Conservation (phyloP, 2,329 filamentous ascomycete species). For the Xylaria polymorpha region DNA sequence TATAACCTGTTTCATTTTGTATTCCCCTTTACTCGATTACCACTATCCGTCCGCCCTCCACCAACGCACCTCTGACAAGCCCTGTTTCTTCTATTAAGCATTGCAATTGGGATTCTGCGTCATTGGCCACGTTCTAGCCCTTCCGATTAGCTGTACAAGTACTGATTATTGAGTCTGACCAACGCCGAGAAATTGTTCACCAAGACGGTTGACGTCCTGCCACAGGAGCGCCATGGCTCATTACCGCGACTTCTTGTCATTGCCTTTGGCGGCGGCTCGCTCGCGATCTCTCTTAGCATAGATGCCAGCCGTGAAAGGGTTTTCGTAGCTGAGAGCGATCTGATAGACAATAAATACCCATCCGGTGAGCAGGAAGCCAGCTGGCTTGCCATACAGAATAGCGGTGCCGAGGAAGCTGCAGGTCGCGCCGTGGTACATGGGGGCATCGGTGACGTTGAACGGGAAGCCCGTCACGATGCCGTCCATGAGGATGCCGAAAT, state of each 20-base stretch:
- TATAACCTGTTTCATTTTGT: background rate
- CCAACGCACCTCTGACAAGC: background rate
- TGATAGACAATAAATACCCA: slow-evolving; percentile 83
- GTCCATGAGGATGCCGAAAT: slow-evolving; percentile 99
- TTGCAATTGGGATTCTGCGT: background rate
- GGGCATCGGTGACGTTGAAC: slow-evolving; percentile 89
- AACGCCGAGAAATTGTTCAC: background rate
- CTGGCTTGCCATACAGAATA: slow-evolving; percentile 86
- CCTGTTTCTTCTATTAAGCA: slow-evolving; percentile 3
- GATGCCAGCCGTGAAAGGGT: slow-evolving; percentile 93
- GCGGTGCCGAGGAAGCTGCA: slow-evolving; percentile 92
- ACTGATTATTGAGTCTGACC: background rate
- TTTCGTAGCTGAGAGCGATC: slow-evolving; percentile 86
- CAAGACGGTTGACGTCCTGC: background rate
- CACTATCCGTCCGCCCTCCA: background rate
- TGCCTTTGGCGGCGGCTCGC: slow-evolving; percentile 57
- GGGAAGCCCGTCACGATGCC: slow-evolving; percentile 93
- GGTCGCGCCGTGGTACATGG: slow-evolving; percentile 97
- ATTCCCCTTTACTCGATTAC: background rate
- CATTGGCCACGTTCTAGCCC: background rate
- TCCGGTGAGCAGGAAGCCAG: slow-evolving; percentile 79
- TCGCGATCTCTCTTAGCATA: slow-evolving; percentile 84
- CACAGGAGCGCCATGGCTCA: slow-evolving; percentile 9
- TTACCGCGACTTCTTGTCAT: slow-evolving; percentile 66
- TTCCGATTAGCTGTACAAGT: slow-evolving; percentile 1